Base-by-base conservation (phyloP, 495 filamentous ascomycete species). In the Acidomyces sp. region DNA sequence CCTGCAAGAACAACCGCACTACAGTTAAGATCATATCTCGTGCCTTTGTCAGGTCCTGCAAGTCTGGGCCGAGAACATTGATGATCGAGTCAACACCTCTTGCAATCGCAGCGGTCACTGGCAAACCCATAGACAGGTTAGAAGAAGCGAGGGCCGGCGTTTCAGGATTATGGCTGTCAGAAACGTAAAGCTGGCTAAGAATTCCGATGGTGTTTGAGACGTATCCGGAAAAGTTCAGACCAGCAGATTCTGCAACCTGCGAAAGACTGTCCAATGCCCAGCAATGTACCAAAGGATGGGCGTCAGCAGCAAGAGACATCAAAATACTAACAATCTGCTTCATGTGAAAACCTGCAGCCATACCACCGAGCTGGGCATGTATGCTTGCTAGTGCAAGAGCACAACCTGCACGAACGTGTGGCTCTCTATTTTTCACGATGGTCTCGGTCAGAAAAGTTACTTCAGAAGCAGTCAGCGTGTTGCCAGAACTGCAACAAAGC, bases 341-440 rank as follows among this genome's bases (percentile, higher is more conserved):
- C 11, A 99, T 65, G 57, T 99, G 90, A 52, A 85, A 81, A n/a
- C 86, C 85, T 37, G 90, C 90, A 41, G 92, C 92, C 87, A 99
- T 96, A 48, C 90, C 90, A 40, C 90, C 90, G 22, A 96, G 82
- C 56, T 93, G 84, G 2, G 85, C 77, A 59, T 96, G 90, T 31
- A 96, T 96, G 47, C 78, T 84, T 11, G 88, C 90, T 41, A 99
- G 64, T 24, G 90, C 85, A 64, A 90, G 78, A 15, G 92, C 92
- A 56, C 85, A 99, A 20, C 90, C 90, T 28, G 90, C 85, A 54
- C 90, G 78, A 10, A 84, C 83, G 54, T 82, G 88, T 4, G 90
- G 90, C 43, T 99, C 90, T 21, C 88, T 68, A 53, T 95, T 95
- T 25, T 76, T 71, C 9, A 99, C 85, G 49, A 99, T 93, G 5